These are phyloP conservation scores for Kodamaea nitidulidarum DNA, from an alignment of 805 yeast genomes.

Conservation along the genomic window DNA sequence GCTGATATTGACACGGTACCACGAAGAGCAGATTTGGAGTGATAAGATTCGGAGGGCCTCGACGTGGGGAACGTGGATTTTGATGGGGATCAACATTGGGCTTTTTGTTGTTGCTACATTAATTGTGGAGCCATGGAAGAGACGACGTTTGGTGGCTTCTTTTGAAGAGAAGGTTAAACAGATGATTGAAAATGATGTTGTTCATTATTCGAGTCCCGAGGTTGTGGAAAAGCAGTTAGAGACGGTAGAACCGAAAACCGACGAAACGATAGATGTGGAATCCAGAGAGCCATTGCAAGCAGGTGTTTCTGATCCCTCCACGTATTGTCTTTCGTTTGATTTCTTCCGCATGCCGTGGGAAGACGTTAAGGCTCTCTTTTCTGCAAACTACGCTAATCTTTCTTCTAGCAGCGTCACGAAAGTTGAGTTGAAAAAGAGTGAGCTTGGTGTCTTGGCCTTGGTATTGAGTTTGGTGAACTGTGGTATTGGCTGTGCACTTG, in stretches of 20 bases:
- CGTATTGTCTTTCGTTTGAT: conserved; percentile 5
- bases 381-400: conserved; percentile 16
- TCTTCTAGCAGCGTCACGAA: conserved; percentile 11
- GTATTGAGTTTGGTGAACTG: conserved; percentile 16
- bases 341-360: conserved; percentile 15
- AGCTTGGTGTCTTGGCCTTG: conserved; percentile 17
- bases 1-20: conserved; percentile 82
- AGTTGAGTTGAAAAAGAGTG: conserved; percentile 20
- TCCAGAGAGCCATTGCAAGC: too few relatives aligned
- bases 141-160: conserved; percentile 71
- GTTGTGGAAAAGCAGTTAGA: too few relatives aligned
- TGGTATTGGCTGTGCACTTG: conserved; percentile 17
- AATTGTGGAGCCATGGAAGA: conserved; percentile 91
- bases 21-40: conserved; percentile 97
- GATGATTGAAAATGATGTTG: conserved; percentile 14
- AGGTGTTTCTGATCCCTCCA: too few relatives aligned
- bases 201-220: background rate
- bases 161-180: conserved; percentile 77
- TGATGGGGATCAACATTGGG: conserved; percentile 82
- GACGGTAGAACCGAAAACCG: too few relatives aligned
- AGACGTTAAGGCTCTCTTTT: conserved; percentile 4
- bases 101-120: conserved; percentile 80
- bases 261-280: too few relatives aligned
- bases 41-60: conserved; percentile 92
- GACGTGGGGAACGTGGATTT: conserved; percentile 92